Conservation (phyloP, 2,329 filamentous ascomycete genomes). For the Samsoniella hepiali region DNA sequence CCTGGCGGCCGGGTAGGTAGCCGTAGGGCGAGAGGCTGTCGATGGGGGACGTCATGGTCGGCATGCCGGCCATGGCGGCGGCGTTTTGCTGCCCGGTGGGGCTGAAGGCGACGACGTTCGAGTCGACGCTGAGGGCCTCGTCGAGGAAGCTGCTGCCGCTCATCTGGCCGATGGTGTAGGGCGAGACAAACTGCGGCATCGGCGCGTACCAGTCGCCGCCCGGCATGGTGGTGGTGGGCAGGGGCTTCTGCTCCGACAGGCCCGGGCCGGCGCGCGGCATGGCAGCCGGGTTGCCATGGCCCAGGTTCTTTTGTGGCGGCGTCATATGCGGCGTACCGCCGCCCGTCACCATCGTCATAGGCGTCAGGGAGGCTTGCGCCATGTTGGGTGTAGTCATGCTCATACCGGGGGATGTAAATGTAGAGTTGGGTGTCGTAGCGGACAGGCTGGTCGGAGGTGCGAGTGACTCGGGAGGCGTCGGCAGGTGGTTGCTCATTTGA, state of each 20-base stretch:
- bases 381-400: constrained; percentile 36
- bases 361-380: neutral
- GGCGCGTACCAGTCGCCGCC: constrained; percentile 54
- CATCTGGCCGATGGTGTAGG: constrained; percentile 46
- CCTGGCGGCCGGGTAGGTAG: constrained; percentile 52
- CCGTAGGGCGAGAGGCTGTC: constrained; percentile 22
- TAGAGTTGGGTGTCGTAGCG: constrained; percentile 30
- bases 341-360: constrained; percentile 5
- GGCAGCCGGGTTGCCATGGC: constrained; percentile 38
- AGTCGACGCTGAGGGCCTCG: constrained; percentile 29
- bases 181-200: constrained; percentile 51
- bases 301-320: constrained; percentile 29
- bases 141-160: constrained; percentile 41
- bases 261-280: constrained; percentile 37
- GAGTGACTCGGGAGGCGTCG: constrained; percentile 45
- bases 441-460: constrained; percentile 28
- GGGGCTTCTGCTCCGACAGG: constrained; percentile 39
- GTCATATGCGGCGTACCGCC: constrained; percentile 28
- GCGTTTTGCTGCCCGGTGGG: constrained; percentile 25
- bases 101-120: constrained; percentile 30
- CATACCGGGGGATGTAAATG: constrained; percentile 35
- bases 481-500: constrained; percentile 34
- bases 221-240: constrained; percentile 40
- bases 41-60: constrained; percentile 24
- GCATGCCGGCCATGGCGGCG: constrained; percentile 26